phyloP scores from a whole-genome alignment of 1,284 basidiomycete species.

The Irpex rosettiformis region DNA sequence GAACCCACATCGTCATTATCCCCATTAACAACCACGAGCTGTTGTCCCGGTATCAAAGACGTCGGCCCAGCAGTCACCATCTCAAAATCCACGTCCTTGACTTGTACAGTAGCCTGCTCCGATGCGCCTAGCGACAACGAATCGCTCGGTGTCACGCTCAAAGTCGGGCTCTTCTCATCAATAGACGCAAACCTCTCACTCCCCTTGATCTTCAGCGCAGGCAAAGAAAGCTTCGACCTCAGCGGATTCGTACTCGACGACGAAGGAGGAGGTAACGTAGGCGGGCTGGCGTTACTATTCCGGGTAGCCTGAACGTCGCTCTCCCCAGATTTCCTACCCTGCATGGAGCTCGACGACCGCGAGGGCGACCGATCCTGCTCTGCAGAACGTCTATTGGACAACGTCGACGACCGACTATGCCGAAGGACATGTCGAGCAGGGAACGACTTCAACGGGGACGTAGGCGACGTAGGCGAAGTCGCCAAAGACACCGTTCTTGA shows the following conservation, averaged over 20 bases:
- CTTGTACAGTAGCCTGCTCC: constrained; percentile 54
- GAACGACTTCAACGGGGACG: constrained; percentile 5
- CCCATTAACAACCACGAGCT: constrained; percentile 31
- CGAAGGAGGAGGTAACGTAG: constrained; percentile 13
- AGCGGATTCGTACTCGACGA: constrained; percentile 29
- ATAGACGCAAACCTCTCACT: background rate
- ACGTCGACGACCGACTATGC: constrained; percentile 25
- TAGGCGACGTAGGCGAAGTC: background rate
- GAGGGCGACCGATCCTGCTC: constrained; percentile 15
- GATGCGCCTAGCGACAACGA: constrained; percentile 13
- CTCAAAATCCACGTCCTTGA: constrained; percentile 78
- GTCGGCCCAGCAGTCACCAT: constrained; percentile 59
- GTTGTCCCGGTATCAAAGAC: too few species aligned
- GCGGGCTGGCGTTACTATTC: constrained; percentile 1
- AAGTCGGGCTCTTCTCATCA: constrained; percentile 23
- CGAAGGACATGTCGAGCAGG: constrained; percentile 16
- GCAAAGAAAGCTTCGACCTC: constrained; percentile 54
- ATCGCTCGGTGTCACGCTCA: constrained; percentile 37
- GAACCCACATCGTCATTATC: constrained; percentile 53
- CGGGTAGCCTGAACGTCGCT: constrained; percentile 20
- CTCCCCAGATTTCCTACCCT: constrained; percentile 20
- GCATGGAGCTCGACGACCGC: constrained; percentile 17
- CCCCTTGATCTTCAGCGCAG: constrained; percentile 36
- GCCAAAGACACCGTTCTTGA: background rate
- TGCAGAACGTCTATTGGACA: constrained; percentile 17